These are phyloP conservation scores for Polymyxa betae DNA, from an alignment of 208 protist species.

Conservation along the genomic window DNA sequence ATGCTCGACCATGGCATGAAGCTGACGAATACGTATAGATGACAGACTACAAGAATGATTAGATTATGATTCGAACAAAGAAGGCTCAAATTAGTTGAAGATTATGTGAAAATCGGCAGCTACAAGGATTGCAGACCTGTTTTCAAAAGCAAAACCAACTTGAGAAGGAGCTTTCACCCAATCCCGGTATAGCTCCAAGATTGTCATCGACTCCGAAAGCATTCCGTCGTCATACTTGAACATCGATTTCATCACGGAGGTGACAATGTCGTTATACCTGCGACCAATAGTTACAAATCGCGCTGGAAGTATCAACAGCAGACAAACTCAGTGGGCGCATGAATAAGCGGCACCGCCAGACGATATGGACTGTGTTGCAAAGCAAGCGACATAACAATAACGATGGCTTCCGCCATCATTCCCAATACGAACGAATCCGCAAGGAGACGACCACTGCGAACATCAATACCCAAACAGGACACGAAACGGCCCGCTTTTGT, in stretches of 20 bases:
- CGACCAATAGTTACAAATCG: too few species aligned
- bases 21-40: background rate
- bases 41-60: too few species aligned
- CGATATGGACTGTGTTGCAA: background rate
- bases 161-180: background rate
- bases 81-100: too few species aligned
- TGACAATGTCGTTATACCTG: constrained; percentile 8
- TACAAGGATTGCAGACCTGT: too few species aligned
- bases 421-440: background rate
- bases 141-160: background rate
- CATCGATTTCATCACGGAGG: background rate
- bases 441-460: background rate
- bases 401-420: constrained; percentile 7
- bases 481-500: background rate
- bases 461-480: background rate
- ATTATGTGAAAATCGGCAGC: too few species aligned
- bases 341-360: background rate
- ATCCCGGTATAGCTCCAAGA: background rate
- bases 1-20: background rate
- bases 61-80: too few species aligned
- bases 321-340: background rate
- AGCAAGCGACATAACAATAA: background rate
- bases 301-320: too few species aligned
- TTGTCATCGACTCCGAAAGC: background rate
- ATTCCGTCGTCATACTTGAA: background rate